Evolutionary conservation across 805 yeast genomes (phyloP).

Genomic region (Brettanomyces nanus): DNA sequence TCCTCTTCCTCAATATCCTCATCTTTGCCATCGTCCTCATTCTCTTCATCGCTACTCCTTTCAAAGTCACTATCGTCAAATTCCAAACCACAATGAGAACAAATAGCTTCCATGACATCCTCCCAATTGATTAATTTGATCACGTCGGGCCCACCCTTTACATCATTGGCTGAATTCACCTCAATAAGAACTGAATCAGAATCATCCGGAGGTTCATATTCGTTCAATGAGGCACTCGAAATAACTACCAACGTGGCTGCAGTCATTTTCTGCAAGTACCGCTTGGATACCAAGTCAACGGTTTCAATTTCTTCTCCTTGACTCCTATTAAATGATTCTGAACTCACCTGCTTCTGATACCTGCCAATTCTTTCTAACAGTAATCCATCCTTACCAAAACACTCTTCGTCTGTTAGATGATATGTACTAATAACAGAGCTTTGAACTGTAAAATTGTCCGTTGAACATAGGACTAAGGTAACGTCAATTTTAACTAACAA

Average conservation of each 20-base stretch:
- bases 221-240: conserved; percentile 17
- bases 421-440: conserved; percentile 9
- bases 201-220: conserved; percentile 12
- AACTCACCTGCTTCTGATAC: neutral
- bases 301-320: no score
- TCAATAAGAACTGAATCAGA: conserved; percentile 20
- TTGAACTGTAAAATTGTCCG: conserved; percentile 8
- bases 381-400: neutral
- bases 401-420: neutral
- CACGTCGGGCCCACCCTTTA: conserved; percentile 10
- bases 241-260: conserved; percentile 18
- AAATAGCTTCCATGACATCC: conserved; percentile 29
- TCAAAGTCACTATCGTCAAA: conserved; percentile 29
- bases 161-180: conserved; percentile 13
- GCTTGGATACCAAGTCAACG: neutral
- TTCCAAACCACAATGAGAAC: conserved; percentile 23
- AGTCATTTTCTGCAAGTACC: conserved; percentile 1
- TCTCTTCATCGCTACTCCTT: conserved; percentile 12
- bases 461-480: conserved; percentile 16
- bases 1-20: conserved; percentile 3
- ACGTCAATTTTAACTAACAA: conserved; percentile 23
- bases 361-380: neutral
- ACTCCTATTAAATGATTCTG: neutral
- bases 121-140: conserved; percentile 25
- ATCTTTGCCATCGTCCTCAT: conserved; percentile 1